Base-by-base conservation (phyloP, 208 protist species). In the Endotrypanum monterogeii region DNA sequence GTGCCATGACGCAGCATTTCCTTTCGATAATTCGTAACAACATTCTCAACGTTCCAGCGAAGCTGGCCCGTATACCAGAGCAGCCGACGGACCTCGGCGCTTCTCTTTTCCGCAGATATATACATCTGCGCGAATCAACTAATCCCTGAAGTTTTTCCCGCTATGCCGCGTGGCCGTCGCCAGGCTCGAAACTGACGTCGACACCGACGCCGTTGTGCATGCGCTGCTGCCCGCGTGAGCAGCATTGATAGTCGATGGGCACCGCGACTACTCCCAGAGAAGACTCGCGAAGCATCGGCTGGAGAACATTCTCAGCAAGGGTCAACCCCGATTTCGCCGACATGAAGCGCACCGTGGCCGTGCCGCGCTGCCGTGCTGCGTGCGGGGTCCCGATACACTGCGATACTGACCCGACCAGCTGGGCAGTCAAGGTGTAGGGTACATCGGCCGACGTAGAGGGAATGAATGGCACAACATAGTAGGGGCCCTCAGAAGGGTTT, bases 401-500 rank as follows among this genome's bases (percentile, higher is more conserved):
- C 25, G 72, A 18, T 5, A 70, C 62, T 20, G 62, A 23, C 3
- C 1, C 41, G 23, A 37, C 20, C 7, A 67, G 62, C 23, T 67
- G 72, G 51, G 57, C 39, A 18, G 72, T 76, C 14, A 76, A 0
- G 6, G 72, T 71, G 54, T 71, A 76, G 6, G 72, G 23, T 11
- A 76, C 62, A 37, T 66, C 52, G 2, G 23, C 5, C 5, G 67
- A 69, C n/a, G 44, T 72, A 55, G 48, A n/a, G 30, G 67, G 48
- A 5, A 85, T 32, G 20, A 80, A 73, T 0, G 89, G 85, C 14
- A 86, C 44, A 1, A 89, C 68, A 60, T 82, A 52, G 65, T 89
- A 93, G 16, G 89, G 89, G 25, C 80, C 80, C 20, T 76, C n/a
- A 35, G 76, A 61, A 1, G 89, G 85, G 0, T 75, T 80, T 3